phyloP scores from a whole-genome alignment of 345 rosid species.

The Hibiscus tridactylites region DNA sequence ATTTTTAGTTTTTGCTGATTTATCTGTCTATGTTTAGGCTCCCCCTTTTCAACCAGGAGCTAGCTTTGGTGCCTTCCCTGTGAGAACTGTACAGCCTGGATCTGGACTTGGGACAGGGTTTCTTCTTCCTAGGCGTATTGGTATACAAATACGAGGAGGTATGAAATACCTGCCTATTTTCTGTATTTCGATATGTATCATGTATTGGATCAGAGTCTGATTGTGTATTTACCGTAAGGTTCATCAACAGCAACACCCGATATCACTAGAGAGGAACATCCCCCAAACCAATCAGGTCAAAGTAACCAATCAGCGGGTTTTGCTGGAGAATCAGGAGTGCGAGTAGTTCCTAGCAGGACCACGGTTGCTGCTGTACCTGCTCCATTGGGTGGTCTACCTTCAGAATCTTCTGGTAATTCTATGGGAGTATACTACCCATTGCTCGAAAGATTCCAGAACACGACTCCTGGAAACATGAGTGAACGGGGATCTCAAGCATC shows the following conservation, averaged over 20 bases:
- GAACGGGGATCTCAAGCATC: conserved; percentile 34
- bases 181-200: not conserved
- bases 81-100: conserved; percentile 41
- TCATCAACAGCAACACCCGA: conserved; percentile 31
- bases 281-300: conserved; percentile 30
- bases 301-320: conserved; percentile 13
- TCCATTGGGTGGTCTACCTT: conserved; percentile 38
- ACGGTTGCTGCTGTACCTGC: conserved; percentile 55
- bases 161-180: conserved; percentile 1
- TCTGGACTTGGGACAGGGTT: conserved; percentile 42
- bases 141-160: conserved; percentile 80
- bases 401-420: conserved; percentile 48
- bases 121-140: conserved; percentile 66
- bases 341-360: conserved; percentile 55
- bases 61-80: too few relatives aligned
- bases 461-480: conserved; percentile 28
- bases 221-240: conserved; percentile 22
- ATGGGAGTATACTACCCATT: conserved; percentile 16
- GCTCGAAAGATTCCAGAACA: conserved; percentile 41
- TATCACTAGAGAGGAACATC: conserved; percentile 31
- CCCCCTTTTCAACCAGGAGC: conserved; percentile 59
- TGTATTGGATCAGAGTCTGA: not conserved
- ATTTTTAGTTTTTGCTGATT: conserved; percentile 18
- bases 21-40: conserved; percentile 37
- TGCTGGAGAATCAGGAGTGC: conserved; percentile 43